These are phyloP conservation scores for Cenchrus fungigraminus DNA, from an alignment of 176 grass and related monocot species.

Conservation along the genomic window DNA sequence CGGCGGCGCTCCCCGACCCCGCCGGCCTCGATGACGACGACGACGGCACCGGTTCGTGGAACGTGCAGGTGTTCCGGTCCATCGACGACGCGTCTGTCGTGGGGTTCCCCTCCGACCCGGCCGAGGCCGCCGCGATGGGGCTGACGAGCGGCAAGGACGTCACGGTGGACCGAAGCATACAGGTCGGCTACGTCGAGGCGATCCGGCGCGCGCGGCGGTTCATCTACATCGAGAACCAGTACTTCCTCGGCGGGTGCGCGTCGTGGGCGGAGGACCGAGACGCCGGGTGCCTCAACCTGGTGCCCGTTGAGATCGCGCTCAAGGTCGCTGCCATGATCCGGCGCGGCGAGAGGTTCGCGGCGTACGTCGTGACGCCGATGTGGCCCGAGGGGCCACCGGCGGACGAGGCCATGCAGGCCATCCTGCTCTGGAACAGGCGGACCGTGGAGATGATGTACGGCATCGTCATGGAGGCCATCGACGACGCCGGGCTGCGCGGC, in stretches of 20 bases:
- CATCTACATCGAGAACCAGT: conserved; percentile 95
- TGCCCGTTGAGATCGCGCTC: conserved; percentile 86
- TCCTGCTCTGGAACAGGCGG: conserved; percentile 73
- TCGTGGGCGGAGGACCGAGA: conserved; percentile 68
- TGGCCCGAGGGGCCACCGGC: conserved; percentile 85
- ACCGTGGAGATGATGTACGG: conserved; percentile 88
- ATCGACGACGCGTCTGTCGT: conserved; percentile 86
- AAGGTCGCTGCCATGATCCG: conserved; percentile 78
- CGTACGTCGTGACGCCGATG: conserved; percentile 80
- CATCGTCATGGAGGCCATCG: conserved; percentile 68
- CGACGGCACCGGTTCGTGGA: conserved; percentile 50
- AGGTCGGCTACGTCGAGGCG: conserved; percentile 71
- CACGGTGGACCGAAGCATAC: conserved; percentile 82
- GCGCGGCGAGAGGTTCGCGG: conserved; percentile 70
- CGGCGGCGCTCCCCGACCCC: conserved; percentile 40
- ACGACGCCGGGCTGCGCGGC: conserved; percentile 64
- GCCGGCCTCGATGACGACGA: not conserved
- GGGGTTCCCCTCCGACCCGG: conserved; percentile 63
- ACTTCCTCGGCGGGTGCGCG: conserved; percentile 88
- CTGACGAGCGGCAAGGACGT: conserved; percentile 65
- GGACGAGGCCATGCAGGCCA: conserved; percentile 67
- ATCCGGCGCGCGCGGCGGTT: conserved; percentile 79
- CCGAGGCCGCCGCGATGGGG: conserved; percentile 49
- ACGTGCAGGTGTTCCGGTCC: conserved; percentile 90
- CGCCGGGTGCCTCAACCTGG: conserved; percentile 75